Evolutionary conservation across 2,329 filamentous ascomycete genomes (phyloP).

Genomic region (Penicillium sp.): DNA sequence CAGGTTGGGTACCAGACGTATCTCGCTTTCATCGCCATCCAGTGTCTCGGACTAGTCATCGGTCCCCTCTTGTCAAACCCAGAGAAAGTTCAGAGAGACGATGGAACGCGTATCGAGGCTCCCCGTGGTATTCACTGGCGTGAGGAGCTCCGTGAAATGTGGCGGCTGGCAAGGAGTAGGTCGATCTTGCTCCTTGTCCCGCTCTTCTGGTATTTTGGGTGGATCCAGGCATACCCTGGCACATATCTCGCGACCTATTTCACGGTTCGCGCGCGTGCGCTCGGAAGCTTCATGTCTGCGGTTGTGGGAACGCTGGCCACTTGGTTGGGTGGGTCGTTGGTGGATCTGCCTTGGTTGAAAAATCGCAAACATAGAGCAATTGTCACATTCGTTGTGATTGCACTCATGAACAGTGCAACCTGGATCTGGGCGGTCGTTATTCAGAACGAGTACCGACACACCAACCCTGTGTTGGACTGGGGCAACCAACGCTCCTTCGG

Average conservation of each 20-base stretch:
- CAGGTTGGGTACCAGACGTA: conserved; percentile 38
- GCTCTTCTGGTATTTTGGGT: conserved; percentile 35
- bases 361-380: conserved; percentile 44
- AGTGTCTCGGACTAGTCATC: conserved; percentile 47
- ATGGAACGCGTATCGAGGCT: conserved; percentile 42
- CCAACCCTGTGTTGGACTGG: conserved; percentile 48
- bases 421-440: conserved; percentile 52
- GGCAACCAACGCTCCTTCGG: conserved; percentile 41
- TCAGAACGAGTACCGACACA: conserved; percentile 49
- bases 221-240: conserved; percentile 44
- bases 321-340: conserved; percentile 39
- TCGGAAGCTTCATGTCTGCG: conserved; percentile 41
- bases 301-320: conserved; percentile 43
- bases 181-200: conserved; percentile 41
- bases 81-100: conserved; percentile 46
- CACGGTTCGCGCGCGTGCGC: conserved; percentile 44
- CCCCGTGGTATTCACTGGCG: conserved; percentile 24
- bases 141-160: conserved; percentile 39
- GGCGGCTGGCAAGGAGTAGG: conserved; percentile 34
- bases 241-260: conserved; percentile 48
- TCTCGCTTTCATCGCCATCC: conserved; percentile 50
- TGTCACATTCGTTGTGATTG: conserved; percentile 43
- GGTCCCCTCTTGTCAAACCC: conserved; percentile 48
- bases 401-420: conserved; percentile 44
- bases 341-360: conserved; percentile 43